Evolutionary conservation across 176 grass and related monocot genomes (phyloP).

Genomic region (Luzula sylvatica): DNA sequence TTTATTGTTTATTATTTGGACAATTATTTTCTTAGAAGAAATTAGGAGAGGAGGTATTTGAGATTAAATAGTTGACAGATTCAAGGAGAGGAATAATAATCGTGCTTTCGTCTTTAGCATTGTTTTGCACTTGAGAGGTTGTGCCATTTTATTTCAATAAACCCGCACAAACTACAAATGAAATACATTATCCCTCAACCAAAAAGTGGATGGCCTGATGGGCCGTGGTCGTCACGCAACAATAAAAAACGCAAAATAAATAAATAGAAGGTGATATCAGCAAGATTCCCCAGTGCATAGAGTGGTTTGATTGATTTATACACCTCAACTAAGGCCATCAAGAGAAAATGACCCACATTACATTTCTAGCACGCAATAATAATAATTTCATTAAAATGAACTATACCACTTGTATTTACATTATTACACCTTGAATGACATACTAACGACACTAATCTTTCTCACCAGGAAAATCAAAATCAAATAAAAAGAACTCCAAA

Average conservation of each 20-base stretch:
- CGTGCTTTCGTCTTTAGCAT: too few species aligned
- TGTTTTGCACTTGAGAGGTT: too few species aligned
- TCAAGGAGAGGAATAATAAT: too few species aligned
- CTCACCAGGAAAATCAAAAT: not conserved
- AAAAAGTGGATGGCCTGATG: not conserved
- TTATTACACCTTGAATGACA: not conserved
- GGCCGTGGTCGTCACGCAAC: slow-evolving; percentile 15
- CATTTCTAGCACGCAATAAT: too few species aligned
- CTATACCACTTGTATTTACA: slow-evolving; percentile 8
- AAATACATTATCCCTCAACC: slow-evolving; percentile 15
- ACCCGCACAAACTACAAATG: too few species aligned
- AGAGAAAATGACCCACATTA: slow-evolving; percentile 14
- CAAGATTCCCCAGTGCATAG: slow-evolving; percentile 4
- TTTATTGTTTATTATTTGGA: too few species aligned
- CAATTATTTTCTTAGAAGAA: too few species aligned
- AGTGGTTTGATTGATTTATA: slow-evolving; percentile 28
- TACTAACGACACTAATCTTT: not conserved
- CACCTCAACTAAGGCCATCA: slow-evolving; percentile 25
- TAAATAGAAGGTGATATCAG: slow-evolving; percentile 21
- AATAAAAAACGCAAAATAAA: not conserved
- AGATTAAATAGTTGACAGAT: too few species aligned
- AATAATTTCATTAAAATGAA: not conserved
- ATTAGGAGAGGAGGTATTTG: too few species aligned
- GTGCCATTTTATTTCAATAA: too few species aligned
- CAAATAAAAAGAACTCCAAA: too few species aligned